Conservation (phyloP, 345 rosid species). For the Erodium maritimum region DNA sequence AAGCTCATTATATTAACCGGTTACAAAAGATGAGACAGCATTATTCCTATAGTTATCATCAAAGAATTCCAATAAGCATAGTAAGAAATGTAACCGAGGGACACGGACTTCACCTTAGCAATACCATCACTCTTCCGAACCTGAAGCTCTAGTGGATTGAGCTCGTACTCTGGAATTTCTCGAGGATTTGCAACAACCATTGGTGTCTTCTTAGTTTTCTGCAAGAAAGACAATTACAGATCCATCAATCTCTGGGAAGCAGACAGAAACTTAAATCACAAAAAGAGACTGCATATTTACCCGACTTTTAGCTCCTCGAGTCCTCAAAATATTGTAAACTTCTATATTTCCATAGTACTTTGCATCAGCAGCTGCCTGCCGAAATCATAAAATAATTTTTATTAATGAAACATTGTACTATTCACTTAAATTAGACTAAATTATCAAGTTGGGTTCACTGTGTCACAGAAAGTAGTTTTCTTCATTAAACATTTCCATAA, state of each 20-base stretch:
- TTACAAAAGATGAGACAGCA: not conserved
- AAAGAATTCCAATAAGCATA: not conserved
- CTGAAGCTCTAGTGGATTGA: slow-evolving; percentile 84
- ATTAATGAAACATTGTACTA: not conserved
- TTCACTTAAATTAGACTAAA: not conserved
- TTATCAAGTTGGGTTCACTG: too few relatives aligned
- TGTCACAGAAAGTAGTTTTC: too few relatives aligned
- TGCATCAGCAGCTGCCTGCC: slow-evolving; percentile 87
- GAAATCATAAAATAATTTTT: slow-evolving; percentile 1
- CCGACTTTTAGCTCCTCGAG: slow-evolving; percentile 85
- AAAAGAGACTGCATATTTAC: slow-evolving; percentile 22
- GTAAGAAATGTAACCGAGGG: not conserved
- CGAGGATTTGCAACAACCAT: slow-evolving; percentile 84
- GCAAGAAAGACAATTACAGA: slow-evolving; percentile 11
- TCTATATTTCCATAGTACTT: slow-evolving; percentile 82
- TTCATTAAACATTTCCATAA: too few relatives aligned
- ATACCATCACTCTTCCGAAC: slow-evolving; percentile 78
- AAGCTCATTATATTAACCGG: not conserved
- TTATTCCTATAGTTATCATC: not conserved
- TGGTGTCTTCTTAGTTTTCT: slow-evolving; percentile 93
- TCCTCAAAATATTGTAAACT: slow-evolving; percentile 64
- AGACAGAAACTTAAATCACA: slow-evolving; percentile 1
- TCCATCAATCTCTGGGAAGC: slow-evolving; percentile 4
- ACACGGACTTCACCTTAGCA: slow-evolving; percentile 39
- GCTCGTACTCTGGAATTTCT: slow-evolving; percentile 94